Evolutionary conservation across 345 rosid genomes (phyloP).

Genomic region (Dipteronia sinensis): DNA sequence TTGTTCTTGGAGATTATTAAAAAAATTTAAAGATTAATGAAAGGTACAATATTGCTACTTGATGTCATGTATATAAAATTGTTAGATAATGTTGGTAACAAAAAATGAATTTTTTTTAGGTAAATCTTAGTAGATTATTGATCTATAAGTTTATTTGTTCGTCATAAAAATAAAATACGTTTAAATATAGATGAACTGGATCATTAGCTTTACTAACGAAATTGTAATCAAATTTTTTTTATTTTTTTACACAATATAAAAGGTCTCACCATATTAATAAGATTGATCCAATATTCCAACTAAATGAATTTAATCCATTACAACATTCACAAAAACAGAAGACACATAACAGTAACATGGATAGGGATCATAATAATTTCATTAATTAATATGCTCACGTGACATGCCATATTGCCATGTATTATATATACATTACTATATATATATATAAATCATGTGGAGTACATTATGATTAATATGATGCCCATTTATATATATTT

Average conservation of each 20-base stretch:
- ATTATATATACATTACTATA: not conserved
- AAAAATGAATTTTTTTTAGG: too few relatives aligned
- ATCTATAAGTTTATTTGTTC: too few relatives aligned
- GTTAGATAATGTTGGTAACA: not conserved
- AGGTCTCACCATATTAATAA: too few relatives aligned
- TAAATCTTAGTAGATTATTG: not conserved
- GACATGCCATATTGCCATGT: not conserved
- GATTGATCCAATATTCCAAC: not conserved
- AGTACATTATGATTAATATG: conserved; percentile 1
- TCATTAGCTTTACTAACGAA: too few relatives aligned
- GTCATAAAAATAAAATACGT: too few relatives aligned
- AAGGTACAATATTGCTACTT: too few relatives aligned
- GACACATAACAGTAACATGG: not conserved
- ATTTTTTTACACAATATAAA: too few relatives aligned
- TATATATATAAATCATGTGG: not conserved
- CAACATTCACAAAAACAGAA: not conserved
- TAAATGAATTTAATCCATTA: not conserved
- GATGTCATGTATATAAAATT: not conserved
- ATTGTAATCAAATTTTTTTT: too few relatives aligned
- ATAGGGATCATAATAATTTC: not conserved
- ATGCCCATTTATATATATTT: not conserved
- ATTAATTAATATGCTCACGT: not conserved
- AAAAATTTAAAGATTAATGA: not conserved
- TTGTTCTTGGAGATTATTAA: not conserved
- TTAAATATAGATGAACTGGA: too few relatives aligned